A percentile compares a stretch with the other conserved stretches of the same genome.
These are phyloP conservation scores for Paramicrosporidium saccamoebae DNA, from an alignment of 371 early-diverging fungal species.

Conservation along the genomic window DNA sequence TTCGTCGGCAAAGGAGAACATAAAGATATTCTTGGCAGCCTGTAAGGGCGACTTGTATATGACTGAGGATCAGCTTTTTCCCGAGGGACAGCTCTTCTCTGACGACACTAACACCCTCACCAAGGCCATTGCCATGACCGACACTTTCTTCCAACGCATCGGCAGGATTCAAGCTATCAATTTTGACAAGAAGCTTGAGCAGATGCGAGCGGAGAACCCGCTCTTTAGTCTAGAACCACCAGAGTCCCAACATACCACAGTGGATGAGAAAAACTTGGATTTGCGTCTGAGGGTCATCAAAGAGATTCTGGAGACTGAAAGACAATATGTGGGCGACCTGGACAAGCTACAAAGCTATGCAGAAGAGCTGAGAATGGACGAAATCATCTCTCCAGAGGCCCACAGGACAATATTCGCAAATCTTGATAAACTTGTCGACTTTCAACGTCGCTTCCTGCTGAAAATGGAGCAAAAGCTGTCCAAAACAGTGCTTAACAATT, in stretches of 20 bases:
- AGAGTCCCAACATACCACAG: conserved; percentile 33
- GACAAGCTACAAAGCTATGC: conserved; percentile 33
- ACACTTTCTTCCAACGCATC: conserved; percentile 21
- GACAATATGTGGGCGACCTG: conserved; percentile 62
- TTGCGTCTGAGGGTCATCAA: conserved; percentile 47
- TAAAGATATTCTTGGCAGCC: conserved; percentile 21
- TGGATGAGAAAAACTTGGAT: no score
- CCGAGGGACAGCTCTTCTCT: conserved; percentile 51
- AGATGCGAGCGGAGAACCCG: conserved; percentile 2
- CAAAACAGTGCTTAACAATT: no score
- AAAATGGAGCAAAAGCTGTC: no score
- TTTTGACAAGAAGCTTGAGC: conserved; percentile 3
- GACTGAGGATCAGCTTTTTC: conserved; percentile 38
- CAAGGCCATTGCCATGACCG: conserved; percentile 49
- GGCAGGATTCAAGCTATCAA: conserved; percentile 15
- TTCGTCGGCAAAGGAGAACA: conserved; percentile 16
- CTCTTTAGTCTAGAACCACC: conserved; percentile 8
- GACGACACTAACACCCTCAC: conserved; percentile 83
- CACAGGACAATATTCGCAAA: conserved; percentile 61
- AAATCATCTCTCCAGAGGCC: conserved; percentile 28
- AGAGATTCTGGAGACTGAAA: conserved; percentile 72
- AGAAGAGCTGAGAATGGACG: conserved; percentile 10
- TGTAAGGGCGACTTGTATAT: conserved; percentile 52
- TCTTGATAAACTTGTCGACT: conserved; percentile 60
- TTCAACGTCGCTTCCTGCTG: conserved; percentile 72